These are phyloP conservation scores for Microthlaspi erraticum DNA, from an alignment of 345 rosid species.

Conservation along the genomic window DNA sequence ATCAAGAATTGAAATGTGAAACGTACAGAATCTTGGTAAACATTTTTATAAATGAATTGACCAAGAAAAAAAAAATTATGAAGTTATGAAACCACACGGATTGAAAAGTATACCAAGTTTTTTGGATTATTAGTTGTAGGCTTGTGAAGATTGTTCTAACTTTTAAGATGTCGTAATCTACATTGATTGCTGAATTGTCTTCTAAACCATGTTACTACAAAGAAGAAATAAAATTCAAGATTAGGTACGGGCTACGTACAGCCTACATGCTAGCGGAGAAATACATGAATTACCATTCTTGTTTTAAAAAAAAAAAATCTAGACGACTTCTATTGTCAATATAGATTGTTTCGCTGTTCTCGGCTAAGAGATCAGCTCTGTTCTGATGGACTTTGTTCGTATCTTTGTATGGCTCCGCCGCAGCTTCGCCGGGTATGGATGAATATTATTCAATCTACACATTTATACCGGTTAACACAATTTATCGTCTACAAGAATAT, in stretches of 20 bases:
- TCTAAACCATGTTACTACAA: not conserved
- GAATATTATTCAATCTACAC: not conserved
- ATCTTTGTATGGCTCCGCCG: no score
- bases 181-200: not conserved
- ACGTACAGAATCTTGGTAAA: not conserved
- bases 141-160: not conserved
- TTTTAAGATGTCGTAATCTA: conserved; percentile 7
- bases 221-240: not conserved
- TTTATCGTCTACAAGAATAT: not conserved
- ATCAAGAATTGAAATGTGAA: not conserved
- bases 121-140: conserved; percentile 19
- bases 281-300: conserved; percentile 1
- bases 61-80: not conserved
- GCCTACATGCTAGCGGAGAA: not conserved
- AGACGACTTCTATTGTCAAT: not conserved
- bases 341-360: no score
- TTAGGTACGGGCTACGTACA: not conserved
- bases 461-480: not conserved
- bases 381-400: not conserved
- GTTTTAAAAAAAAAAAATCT: not conserved
- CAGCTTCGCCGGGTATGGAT: not conserved
- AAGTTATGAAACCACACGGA: conserved; percentile 1
- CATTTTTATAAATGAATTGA: not conserved
- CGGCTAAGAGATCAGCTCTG: no score
- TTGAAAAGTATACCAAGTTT: conserved; percentile 5